Base-by-base conservation (phyloP, 1,284 basidiomycete genomes). In the Rhodotorula sp. region DNA sequence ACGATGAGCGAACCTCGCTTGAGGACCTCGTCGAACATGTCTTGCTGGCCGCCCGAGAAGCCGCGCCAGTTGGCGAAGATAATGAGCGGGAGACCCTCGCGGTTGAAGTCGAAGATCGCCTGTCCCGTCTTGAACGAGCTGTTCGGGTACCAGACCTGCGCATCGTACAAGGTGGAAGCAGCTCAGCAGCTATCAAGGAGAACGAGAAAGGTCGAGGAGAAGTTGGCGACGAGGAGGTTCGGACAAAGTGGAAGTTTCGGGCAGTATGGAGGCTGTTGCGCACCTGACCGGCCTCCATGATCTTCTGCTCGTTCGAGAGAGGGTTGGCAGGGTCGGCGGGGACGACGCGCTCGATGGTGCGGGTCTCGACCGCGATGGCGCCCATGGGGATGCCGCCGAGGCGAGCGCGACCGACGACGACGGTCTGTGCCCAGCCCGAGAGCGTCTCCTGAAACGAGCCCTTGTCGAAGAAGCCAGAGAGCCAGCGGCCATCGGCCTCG, bases 1-100 rank as follows among this genome's bases (percentile, higher is more conserved):
- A 99, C 96, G 75, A 99, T 99, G 76, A 81, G 80, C 68, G 81
- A 82, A 51, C 82, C 82, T 40, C 77, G 75, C 70, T 79, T 79
- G 59, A 76, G 69, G 18, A 76, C 72, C 65, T 80, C 80, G 68
- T 78, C 79, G 63, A 85, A 84, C 94, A 97, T 97, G 82, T 97
- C 94, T 81, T 96, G 93, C 82, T 97, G 94, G 78, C 96, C 96
- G 75, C 96, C 96, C 31, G 96, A 99, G 88, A 99, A 99, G 50
- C 96, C 96, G 85, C 96, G 92, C 94, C 96, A 99, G 85, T 99
- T 99, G 72, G 96, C 96, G 78, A 99, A 97, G 81, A 99, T 95
- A 81, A 99, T 92, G 71, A 99, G 85, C 7, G 96, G 96, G 30
- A 99, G 85, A 52, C 92, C 93, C 82, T 99, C 96, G 61, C 94